These are phyloP conservation scores for Thielaviopsis ethacetica DNA, from an alignment of 2,329 filamentous ascomycete species.

Conservation along the genomic window DNA sequence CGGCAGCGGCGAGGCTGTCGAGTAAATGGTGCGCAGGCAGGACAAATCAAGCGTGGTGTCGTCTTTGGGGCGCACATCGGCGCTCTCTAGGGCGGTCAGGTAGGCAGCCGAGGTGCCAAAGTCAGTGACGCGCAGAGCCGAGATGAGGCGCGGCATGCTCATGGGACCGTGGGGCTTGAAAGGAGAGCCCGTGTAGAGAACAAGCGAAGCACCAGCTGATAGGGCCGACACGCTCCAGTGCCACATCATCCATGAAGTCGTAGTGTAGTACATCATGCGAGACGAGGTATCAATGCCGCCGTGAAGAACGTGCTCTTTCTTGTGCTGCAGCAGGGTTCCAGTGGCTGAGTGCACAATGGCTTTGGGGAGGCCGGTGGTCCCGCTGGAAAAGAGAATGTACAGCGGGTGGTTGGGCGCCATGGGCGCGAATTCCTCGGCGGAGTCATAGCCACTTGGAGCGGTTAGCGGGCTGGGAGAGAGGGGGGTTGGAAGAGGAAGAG, in stretches of 20 bases:
- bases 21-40: constrained; percentile 71
- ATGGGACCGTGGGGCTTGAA: constrained; percentile 67
- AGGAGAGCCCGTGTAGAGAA: constrained; percentile 86
- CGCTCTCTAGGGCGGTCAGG: constrained; percentile 76
- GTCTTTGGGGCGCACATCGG: constrained; percentile 30
- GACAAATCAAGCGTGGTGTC: constrained; percentile 43
- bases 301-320: constrained; percentile 87
- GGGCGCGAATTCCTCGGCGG: constrained; percentile 50
- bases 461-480: not conserved
- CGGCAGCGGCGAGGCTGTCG: constrained; percentile 79
- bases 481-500: no score
- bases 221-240: constrained; percentile 87
- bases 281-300: constrained; percentile 60
- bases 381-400: constrained; percentile 86
- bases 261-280: constrained; percentile 83
- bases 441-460: constrained; percentile 21
- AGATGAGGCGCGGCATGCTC: constrained; percentile 68
- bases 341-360: constrained; percentile 86
- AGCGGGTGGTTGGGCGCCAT: constrained; percentile 74
- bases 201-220: constrained; percentile 63
- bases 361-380: constrained; percentile 76
- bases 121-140: constrained; percentile 69
- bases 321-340: constrained; percentile 86
- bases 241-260: constrained; percentile 99
- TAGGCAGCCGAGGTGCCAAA: constrained; percentile 94